These are phyloP conservation scores for Penicillium aurantiogriseum DNA, from an alignment of 2,329 filamentous ascomycete genomes.

Conservation along the genomic window DNA sequence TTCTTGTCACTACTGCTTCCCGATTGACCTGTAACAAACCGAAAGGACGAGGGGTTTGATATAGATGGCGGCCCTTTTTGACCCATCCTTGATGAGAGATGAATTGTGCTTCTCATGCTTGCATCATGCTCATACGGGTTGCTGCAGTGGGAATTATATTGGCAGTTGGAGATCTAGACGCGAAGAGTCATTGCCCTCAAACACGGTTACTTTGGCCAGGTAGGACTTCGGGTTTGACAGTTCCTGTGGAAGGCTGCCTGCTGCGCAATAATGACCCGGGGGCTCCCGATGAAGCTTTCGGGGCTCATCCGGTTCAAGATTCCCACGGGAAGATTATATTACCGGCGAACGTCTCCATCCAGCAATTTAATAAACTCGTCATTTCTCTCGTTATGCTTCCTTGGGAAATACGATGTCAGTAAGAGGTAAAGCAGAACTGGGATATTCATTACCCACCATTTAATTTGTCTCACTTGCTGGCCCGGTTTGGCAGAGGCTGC, in stretches of 20 bases:
- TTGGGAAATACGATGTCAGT: not conserved
- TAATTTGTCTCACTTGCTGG: constrained; percentile 5
- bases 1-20: not conserved
- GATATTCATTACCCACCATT: not conserved
- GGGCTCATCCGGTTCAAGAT: not conserved
- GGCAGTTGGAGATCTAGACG: not conserved
- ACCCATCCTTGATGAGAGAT: not conserved
- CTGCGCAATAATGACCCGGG: not conserved
- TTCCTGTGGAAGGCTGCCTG: not conserved
- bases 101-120: not conserved
- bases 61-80: not conserved
- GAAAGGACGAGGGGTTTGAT: not conserved
- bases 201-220: constrained; percentile 1
- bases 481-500: not conserved
- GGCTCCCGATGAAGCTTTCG: not conserved
- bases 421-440: not conserved
- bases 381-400: not conserved
- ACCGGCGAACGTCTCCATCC: not conserved
- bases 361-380: not conserved
- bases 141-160: not conserved
- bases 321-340: not conserved
- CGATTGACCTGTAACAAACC: not conserved
- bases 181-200: not conserved
- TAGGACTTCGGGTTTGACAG: not conserved
- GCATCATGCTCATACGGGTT: not conserved